Evolutionary conservation across 257 asterid genomes (phyloP), one percentile per base, ranked within the genome.

Genomic region (Primulina tabacum): DNA sequence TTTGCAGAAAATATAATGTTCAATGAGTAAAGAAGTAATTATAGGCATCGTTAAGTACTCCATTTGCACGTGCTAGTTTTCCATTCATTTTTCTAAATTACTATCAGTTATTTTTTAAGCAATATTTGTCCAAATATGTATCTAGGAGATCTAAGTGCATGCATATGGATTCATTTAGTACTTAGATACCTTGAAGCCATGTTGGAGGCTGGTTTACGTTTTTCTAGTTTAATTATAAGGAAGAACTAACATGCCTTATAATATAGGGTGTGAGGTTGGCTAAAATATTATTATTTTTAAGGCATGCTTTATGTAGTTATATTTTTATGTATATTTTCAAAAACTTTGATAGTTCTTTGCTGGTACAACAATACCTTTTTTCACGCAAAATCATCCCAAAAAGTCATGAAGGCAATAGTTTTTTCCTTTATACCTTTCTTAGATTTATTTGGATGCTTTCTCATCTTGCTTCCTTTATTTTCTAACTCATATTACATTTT

Each of bases 381-480:
- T 43, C 55, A 11, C 55, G 4, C 2, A 14, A 12, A 43, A 12
- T 43, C 55, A 12, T 43, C 2, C 55, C 55, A 11, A 43, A 43
- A 14, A 43, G 7, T 5, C 7, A 12, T 11, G 55, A 43, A 43
- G 7, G 18, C 18, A 4, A 12, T 43, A 43, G n/a, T 12, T 43
- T 9, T 43, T 43, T 43, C 53, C 55, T 24, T 9, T 61, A 52
- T 50, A 38, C 35, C 20, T 69, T 56, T 64, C 37, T 35, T 65
- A 29, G 52, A 57, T 43, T 65, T 2, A 40, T 57, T 17, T 8
- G 67, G 52, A 53, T 67, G 63, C 10, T 24, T 14, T 33, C 50
- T 58, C 57, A 63, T 76, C 56, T 50, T 7, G 40, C n/a, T 40
- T 57, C 7, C 32, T 69, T 30, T 57, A 61, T 70, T 26, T 11